These are phyloP conservation scores for Verbascum thapsus DNA, from an alignment of 257 asterid genomes.

Conservation along the genomic window DNA sequence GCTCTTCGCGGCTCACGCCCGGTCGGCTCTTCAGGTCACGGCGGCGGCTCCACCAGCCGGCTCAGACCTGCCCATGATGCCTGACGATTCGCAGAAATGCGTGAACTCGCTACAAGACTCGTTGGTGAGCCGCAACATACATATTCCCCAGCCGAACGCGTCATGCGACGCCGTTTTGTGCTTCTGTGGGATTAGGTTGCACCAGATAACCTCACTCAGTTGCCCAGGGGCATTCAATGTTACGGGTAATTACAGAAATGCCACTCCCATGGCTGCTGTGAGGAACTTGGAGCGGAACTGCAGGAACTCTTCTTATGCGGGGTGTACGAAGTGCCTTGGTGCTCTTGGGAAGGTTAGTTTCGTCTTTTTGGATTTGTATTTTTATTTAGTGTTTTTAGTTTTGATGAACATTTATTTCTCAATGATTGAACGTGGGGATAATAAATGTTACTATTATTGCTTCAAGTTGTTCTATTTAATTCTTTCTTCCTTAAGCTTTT, in stretches of 20 bases:
- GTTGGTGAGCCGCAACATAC: conserved; percentile 59
- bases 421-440: conserved; percentile 30
- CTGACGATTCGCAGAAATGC: conserved; percentile 94
- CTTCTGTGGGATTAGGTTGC: conserved; percentile 91
- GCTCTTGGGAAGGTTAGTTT: conserved; percentile 79
- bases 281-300: conserved; percentile 77
- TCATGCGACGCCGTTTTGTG: conserved; percentile 94
- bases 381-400: too few species aligned
- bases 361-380: too few species aligned
- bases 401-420: conserved; percentile 47
- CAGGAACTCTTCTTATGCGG: conserved; percentile 73
- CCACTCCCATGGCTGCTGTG: conserved; percentile 86
- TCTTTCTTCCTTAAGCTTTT: neutral
- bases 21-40: conserved; percentile 68
- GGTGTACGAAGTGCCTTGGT: conserved; percentile 86
- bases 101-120: conserved; percentile 82
- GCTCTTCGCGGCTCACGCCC: conserved; percentile 96
- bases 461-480: neutral
- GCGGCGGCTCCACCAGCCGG: conserved; percentile 51
- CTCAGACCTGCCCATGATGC: conserved; percentile 85
- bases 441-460: conserved; percentile 21
- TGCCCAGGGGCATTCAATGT: conserved; percentile 88
- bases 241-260: conserved; percentile 49
- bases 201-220: conserved; percentile 72
- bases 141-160: conserved; percentile 72